phyloP scores from a whole-genome alignment of 306 rosid genomes.

The Vigna reflexopilosa region DNA sequence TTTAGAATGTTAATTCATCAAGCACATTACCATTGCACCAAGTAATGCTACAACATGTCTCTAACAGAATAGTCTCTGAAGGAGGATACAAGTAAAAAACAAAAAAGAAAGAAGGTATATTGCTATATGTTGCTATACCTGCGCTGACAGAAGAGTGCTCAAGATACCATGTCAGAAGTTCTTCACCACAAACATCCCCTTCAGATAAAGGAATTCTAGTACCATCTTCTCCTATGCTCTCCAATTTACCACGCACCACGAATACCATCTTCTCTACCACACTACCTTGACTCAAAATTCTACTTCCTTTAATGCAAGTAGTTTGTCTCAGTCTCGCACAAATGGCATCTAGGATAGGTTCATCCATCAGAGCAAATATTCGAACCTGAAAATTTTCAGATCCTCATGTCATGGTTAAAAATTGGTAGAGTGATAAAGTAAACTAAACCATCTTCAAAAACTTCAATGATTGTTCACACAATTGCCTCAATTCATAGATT shows the following conservation, averaged over 20 bases:
- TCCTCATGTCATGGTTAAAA: background rate
- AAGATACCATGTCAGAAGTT: conserved; percentile 77
- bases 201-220: conserved; percentile 53
- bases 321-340: conserved; percentile 68
- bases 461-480: background rate
- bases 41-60: background rate
- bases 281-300: conserved; percentile 53
- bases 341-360: conserved; percentile 69
- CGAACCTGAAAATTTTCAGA: conserved; percentile 60
- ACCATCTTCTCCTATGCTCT: conserved; percentile 71
- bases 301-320: conserved; percentile 77
- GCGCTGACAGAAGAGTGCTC: conserved; percentile 60
- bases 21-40: background rate
- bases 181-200: conserved; percentile 91
- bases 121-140: background rate
- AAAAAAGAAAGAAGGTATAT: background rate
- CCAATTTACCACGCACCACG: conserved; percentile 78
- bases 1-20: too few relatives aligned
- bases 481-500: background rate
- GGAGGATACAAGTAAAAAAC: background rate
- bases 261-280: conserved; percentile 82
- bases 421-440: background rate
- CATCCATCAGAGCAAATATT: conserved; percentile 75
- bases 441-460: background rate
- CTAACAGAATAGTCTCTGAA: background rate